These are phyloP conservation scores for Chlorella sp. DNA, from an alignment of 139 green algal genomes.

Conservation along the genomic window DNA sequence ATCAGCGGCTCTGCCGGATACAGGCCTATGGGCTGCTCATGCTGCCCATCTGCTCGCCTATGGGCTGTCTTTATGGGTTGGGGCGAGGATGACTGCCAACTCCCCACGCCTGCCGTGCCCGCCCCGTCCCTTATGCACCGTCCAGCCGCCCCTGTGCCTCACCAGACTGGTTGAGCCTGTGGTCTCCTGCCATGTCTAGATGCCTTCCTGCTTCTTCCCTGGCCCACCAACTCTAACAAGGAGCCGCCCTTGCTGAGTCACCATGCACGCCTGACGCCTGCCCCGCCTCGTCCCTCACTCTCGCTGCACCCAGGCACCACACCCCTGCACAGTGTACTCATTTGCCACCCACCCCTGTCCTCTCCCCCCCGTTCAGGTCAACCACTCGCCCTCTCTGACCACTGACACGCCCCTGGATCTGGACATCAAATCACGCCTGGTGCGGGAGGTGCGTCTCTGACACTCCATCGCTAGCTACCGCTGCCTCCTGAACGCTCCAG, in stretches of 20 bases:
- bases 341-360: neutral
- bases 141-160: too few relatives aligned
- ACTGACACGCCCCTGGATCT: slow-evolving; percentile 77
- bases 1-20: too few relatives aligned
- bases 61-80: neutral
- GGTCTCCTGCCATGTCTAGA: too few relatives aligned
- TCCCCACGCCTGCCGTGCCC: too few relatives aligned
- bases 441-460: neutral
- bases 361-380: slow-evolving; percentile 54
- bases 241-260: too few relatives aligned
- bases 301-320: neutral
- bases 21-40: too few relatives aligned
- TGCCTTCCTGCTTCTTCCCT: too few relatives aligned
- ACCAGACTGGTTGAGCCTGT: too few relatives aligned
- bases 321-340: neutral
- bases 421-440: slow-evolving; percentile 56
- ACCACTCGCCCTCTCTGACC: slow-evolving; percentile 84
- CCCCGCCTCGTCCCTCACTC: neutral
- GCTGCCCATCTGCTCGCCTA: too few relatives aligned
- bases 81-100: neutral
- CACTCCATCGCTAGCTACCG: too few relatives aligned
- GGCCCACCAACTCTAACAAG: neutral
- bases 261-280: too few relatives aligned
- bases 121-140: too few relatives aligned
- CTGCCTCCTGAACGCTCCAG: neutral